Evolutionary conservation across 2,329 filamentous ascomycete genomes (phyloP).

Genomic region (Aspergillus pseudoglaucus): DNA sequence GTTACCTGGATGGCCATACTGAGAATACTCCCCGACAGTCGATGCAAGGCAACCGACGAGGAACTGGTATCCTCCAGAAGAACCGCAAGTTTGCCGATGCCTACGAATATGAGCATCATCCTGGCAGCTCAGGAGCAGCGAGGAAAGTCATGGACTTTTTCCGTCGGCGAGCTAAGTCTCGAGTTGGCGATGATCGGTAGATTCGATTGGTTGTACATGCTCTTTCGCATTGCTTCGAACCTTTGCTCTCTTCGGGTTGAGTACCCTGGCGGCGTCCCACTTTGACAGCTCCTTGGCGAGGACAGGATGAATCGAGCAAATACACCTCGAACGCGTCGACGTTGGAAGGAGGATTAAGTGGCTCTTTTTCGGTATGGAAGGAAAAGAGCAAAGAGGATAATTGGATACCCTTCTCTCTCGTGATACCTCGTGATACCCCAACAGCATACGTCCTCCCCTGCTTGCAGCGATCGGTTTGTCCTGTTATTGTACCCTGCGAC

Average conservation of each 20-base stretch:
- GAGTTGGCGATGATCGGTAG: constrained; percentile 45
- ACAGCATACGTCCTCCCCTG: constrained; percentile 27
- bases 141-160: constrained; percentile 99
- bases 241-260: constrained; percentile 4
- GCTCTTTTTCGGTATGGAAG: constrained; percentile 18
- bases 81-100: constrained; percentile 78
- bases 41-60: constrained; percentile 36
- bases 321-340: constrained; percentile 8
- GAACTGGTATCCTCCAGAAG: constrained; percentile 66
- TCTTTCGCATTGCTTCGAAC: constrained; percentile 9
- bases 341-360: constrained; percentile 9
- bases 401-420: constrained; percentile 25
- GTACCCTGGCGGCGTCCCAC: too few species aligned
- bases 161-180: constrained; percentile 72
- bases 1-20: constrained; percentile 46
- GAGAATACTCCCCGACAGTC: constrained; percentile 37
- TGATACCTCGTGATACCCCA: constrained; percentile 35
- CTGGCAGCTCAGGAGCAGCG: constrained; percentile 78
- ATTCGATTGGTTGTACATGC: constrained; percentile 6
- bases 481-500: constrained; percentile 19
- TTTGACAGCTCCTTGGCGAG: neutral
- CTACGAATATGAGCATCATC: constrained; percentile 73
- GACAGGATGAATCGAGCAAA: constrained; percentile 5
- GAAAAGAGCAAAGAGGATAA: constrained; percentile 29
- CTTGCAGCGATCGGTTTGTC: constrained; percentile 31